Conservation (phyloP, 805 yeast species). For the Yarrowia alimentaria region DNA sequence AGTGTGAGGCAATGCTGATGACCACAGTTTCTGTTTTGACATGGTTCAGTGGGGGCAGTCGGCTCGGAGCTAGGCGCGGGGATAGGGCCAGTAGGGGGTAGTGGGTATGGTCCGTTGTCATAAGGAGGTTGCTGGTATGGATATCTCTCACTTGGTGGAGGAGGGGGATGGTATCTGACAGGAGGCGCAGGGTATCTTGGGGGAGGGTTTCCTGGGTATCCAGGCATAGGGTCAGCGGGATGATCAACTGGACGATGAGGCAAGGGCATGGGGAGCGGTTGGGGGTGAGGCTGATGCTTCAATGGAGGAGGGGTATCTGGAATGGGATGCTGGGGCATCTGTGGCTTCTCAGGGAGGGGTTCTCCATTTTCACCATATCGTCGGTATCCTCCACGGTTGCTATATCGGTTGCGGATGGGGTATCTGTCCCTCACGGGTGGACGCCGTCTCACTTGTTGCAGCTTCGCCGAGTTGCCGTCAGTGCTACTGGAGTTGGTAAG, state of each 20-base stretch:
- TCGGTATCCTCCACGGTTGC: constrained; percentile 8
- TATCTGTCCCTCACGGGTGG: constrained; percentile 1
- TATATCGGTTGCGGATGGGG: constrained; percentile 1
- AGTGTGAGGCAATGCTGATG: constrained; percentile 2
- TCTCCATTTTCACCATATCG: constrained; percentile 14
- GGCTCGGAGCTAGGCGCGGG: constrained; percentile 1
- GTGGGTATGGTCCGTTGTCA: constrained; percentile 6
- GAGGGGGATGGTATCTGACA: constrained; percentile 20
- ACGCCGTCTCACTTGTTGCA: constrained; percentile 4
- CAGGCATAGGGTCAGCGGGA: constrained; percentile 14
- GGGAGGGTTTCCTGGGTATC: constrained; percentile 13
- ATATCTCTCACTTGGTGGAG: constrained; percentile 2
- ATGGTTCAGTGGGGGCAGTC: constrained; percentile 4
- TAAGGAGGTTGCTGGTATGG: constrained; percentile 23
- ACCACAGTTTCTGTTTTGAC: constrained; percentile 15
- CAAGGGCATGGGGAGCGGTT: constrained; percentile 3
- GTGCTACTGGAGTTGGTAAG: no score
- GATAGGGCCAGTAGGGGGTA: not conserved
- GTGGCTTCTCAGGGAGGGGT: not conserved
- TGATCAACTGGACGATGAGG: constrained; percentile 19
- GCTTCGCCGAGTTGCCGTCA: constrained; percentile 1
- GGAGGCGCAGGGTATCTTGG: constrained; percentile 13
- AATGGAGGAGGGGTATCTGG: no score
- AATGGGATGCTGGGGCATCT: constrained; percentile 1
- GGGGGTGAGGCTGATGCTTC: not conserved